Evolutionary conservation across 371 early-diverging fungal species (phyloP).

Genomic region (Mucor mucedo): DNA sequence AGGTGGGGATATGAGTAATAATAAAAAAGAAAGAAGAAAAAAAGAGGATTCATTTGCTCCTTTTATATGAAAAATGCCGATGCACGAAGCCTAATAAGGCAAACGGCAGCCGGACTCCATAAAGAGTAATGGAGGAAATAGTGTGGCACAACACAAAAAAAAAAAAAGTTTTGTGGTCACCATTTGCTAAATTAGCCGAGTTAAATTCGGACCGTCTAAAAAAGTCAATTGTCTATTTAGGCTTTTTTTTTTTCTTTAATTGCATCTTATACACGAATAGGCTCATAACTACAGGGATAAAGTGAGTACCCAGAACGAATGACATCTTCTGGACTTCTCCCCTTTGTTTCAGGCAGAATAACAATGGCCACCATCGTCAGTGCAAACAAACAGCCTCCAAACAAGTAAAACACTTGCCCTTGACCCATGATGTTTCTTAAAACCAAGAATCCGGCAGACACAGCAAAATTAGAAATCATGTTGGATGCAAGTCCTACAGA

Average conservation of each 20-base stretch:
- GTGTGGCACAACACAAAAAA: no score
- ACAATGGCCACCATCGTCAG: slow-evolving; percentile 54
- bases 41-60: not conserved
- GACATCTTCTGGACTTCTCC: slow-evolving; percentile 56
- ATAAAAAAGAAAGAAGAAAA: not conserved
- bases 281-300: slow-evolving; percentile 29
- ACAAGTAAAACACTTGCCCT: slow-evolving; percentile 76
- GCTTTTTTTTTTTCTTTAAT: no score
- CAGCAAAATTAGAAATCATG: slow-evolving; percentile 76
- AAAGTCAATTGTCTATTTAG: no score
- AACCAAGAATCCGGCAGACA: slow-evolving; percentile 68
- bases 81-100: no score
- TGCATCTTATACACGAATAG: not conserved
- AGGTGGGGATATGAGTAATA: not conserved
- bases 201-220: no score
- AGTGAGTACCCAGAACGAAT: slow-evolving; percentile 49
- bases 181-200: no score
- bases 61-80: no score
- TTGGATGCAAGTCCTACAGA: slow-evolving; percentile 74
- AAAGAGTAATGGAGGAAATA: no score
- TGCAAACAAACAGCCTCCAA: slow-evolving; percentile 55
- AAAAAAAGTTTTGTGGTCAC: no score
- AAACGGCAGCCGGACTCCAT: no score
- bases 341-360: slow-evolving; percentile 87
- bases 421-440: slow-evolving; percentile 66